Percentiles rank a stretch among this genome's conserved stretches.
phyloP scores from a whole-genome alignment of 805 yeast species.

The Candida ipomoeae region DNA sequence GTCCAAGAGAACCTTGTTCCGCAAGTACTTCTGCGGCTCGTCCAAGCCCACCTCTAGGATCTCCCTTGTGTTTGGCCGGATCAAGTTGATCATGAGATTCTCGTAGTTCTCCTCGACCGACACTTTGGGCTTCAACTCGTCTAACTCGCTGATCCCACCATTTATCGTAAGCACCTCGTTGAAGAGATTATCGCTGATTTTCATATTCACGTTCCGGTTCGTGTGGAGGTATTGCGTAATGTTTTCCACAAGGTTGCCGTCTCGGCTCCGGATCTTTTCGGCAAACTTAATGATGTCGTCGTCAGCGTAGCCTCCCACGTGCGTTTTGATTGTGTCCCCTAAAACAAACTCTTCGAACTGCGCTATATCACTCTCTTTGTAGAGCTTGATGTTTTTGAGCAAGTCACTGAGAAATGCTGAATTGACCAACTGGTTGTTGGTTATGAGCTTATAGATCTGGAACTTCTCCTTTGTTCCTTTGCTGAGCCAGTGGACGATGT shows the following conservation, averaged over 20 bases:
- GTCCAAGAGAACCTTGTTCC: slow-evolving; percentile 13
- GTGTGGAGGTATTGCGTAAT: slow-evolving; percentile 18
- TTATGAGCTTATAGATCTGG: slow-evolving; percentile 29
- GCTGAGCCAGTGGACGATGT: slow-evolving; percentile 21
- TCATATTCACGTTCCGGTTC: slow-evolving; percentile 16
- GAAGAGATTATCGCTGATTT: slow-evolving; percentile 26
- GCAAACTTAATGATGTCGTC: slow-evolving; percentile 7
- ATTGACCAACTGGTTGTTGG: slow-evolving; percentile 26
- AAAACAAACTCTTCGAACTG: slow-evolving; percentile 7
- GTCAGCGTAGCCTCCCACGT: slow-evolving; percentile 7
- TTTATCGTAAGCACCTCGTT: slow-evolving; percentile 31
- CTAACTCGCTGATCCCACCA: slow-evolving; percentile 22
- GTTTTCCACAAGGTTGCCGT: slow-evolving; percentile 5
- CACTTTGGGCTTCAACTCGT: slow-evolving; percentile 10
- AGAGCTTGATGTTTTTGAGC: slow-evolving; percentile 13
- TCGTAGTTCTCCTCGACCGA: slow-evolving; percentile 35
- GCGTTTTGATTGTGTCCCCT: slow-evolving; percentile 8
- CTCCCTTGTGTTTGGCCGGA: slow-evolving; percentile 34
- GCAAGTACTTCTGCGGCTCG: slow-evolving; percentile 24
- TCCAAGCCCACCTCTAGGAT: slow-evolving; percentile 30
- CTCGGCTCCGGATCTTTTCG: not conserved
- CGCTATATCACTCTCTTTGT: slow-evolving; percentile 2
- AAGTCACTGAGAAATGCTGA: slow-evolving; percentile 23
- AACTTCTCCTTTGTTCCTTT: slow-evolving; percentile 22
- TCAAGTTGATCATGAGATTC: slow-evolving; percentile 34